Evolutionary conservation across 2,329 filamentous ascomycete species (phyloP).

Genomic region (Stemphylium lycopersici): DNA sequence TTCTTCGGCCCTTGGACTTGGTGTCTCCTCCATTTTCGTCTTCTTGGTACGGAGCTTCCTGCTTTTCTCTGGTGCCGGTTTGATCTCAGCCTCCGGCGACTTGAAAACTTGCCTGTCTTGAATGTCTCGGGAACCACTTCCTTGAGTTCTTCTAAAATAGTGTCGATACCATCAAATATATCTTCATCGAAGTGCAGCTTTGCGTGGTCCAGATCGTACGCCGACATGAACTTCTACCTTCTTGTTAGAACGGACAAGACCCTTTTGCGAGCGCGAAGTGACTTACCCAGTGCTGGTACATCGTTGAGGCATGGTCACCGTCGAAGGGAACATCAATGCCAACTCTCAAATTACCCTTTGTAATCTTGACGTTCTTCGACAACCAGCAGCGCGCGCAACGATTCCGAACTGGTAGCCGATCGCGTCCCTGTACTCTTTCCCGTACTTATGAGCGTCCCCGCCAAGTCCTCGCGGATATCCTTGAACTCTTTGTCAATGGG

Average conservation of each 20-base stretch:
- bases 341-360: constrained; percentile 79
- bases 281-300: constrained; percentile 77
- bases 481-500: constrained; percentile 84
- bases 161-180: constrained; percentile 76
- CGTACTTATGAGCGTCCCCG: background rate
- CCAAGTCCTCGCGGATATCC: constrained; percentile 64
- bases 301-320: constrained; percentile 63
- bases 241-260: background rate
- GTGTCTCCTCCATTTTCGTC: constrained; percentile 18
- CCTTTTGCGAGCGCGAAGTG: too few species aligned
- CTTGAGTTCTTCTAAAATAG: constrained; percentile 69
- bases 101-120: constrained; percentile 75
- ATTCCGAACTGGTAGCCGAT: constrained; percentile 27
- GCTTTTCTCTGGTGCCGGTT: constrained; percentile 38
- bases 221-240: constrained; percentile 73
- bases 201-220: constrained; percentile 68
- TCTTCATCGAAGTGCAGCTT: constrained; percentile 62
- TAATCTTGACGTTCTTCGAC: constrained; percentile 69
- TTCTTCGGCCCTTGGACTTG: constrained; percentile 1
- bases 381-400: constrained; percentile 67
- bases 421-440: constrained; percentile 18
- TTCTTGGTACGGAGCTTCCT: constrained; percentile 24
- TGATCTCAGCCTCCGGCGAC: constrained; percentile 11
- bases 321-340: constrained; percentile 56
- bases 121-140: constrained; percentile 74